Evolutionary conservation across 2,329 filamentous ascomycete species (phyloP).

Genomic region (Cercospora nicotianae): DNA sequence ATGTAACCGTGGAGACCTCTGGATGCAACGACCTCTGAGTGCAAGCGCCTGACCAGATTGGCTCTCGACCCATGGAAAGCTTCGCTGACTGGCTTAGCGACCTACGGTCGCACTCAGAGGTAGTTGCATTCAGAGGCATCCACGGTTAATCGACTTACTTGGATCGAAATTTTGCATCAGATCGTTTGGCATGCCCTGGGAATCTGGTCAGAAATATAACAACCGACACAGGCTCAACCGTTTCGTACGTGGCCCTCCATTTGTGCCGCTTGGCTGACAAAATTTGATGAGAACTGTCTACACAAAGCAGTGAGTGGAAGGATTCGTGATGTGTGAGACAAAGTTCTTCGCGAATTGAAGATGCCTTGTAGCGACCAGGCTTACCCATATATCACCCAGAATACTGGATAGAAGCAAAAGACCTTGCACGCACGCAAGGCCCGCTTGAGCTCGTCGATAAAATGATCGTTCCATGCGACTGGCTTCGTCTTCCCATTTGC

Average conservation of each 20-base stretch:
- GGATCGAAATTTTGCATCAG: slow-evolving; percentile 52
- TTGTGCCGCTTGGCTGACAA: slow-evolving; percentile 50
- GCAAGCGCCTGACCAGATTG: too few relatives aligned
- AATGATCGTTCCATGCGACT: slow-evolving; percentile 66
- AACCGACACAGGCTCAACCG: background rate
- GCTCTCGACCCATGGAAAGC: too few relatives aligned
- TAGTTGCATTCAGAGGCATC: too few relatives aligned
- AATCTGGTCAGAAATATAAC: background rate
- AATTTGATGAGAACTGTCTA: slow-evolving; percentile 45
- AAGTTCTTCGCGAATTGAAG: background rate
- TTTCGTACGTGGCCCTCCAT: slow-evolving; percentile 43
- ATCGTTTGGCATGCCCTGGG: slow-evolving; percentile 47
- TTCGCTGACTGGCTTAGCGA: too few relatives aligned
- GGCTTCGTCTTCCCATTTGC: slow-evolving; percentile 49
- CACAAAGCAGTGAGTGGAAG: background rate
- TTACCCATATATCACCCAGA: slow-evolving; percentile 45
- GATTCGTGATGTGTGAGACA: background rate
- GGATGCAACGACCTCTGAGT: too few relatives aligned
- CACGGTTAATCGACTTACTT: slow-evolving; percentile 10
- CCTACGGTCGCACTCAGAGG: too few relatives aligned
- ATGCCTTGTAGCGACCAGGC: background rate
- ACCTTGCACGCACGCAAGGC: slow-evolving; percentile 67
- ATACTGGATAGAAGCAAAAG: slow-evolving; percentile 55
- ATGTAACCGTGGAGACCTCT: too few relatives aligned
- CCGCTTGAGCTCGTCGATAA: slow-evolving; percentile 71